phyloP scores from a whole-genome alignment of 345 rosid species.

The Gossypium anomalum region DNA sequence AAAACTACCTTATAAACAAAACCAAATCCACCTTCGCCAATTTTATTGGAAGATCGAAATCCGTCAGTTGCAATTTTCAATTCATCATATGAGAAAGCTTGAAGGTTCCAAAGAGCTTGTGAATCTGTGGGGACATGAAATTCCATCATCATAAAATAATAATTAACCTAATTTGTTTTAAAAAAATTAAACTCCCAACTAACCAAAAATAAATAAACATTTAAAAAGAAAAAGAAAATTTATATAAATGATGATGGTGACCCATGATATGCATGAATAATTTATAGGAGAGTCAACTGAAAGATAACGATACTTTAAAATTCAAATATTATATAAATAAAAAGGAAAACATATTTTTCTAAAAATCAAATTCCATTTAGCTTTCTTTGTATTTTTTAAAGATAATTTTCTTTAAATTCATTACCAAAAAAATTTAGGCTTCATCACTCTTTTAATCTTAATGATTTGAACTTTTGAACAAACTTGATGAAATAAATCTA shows the following conservation, averaged over 20 bases:
- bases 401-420: background rate
- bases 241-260: background rate
- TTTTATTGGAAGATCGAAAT: conserved; percentile 30
- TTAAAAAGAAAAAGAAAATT: background rate
- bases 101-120: conserved; percentile 12
- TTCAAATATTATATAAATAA: background rate
- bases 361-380: background rate
- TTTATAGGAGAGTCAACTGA: background rate
- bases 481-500: background rate
- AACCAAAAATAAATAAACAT: background rate
- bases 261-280: background rate
- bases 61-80: conserved; percentile 31
- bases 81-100: conserved; percentile 26
- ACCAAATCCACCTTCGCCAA: conserved; percentile 53
- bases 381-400: background rate
- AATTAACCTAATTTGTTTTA: no score
- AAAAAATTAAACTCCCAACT: background rate
- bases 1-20: conserved; percentile 35
- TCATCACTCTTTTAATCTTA: background rate
- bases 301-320: background rate
- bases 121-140: background rate
- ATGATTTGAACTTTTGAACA: background rate
- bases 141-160: background rate
- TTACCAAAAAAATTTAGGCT: background rate
- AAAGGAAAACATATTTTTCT: background rate